These are phyloP conservation scores for Gossypium longicalyx DNA, from an alignment of 345 rosid genomes.

Conservation along the genomic window DNA sequence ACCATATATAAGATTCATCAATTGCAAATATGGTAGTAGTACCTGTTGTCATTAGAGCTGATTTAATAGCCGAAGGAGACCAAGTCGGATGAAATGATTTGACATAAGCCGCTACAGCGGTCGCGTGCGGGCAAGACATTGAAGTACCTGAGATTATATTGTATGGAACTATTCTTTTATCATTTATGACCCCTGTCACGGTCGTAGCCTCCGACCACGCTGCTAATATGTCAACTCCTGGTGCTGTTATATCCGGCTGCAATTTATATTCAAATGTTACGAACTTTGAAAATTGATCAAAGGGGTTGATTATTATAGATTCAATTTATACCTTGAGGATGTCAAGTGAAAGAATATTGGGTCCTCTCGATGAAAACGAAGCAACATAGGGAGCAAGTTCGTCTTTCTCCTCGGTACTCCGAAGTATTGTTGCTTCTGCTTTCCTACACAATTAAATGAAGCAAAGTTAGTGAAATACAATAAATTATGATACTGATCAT, in stretches of 20 bases:
- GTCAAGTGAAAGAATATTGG: conserved; percentile 37
- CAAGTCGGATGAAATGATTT: conserved; percentile 34
- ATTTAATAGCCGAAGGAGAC: conserved; percentile 34
- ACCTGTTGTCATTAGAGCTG: conserved; percentile 34
- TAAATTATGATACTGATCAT: neutral
- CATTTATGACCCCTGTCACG: conserved; percentile 12
- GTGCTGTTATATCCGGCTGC: conserved; percentile 55
- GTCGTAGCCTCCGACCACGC: conserved; percentile 34
- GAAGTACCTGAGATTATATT: conserved; percentile 47
- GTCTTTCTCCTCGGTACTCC: neutral
- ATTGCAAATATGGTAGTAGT: too few species aligned
- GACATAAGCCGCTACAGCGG: conserved; percentile 44
- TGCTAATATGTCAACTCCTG: conserved; percentile 51
- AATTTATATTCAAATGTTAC: neutral
- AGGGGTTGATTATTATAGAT: neutral
- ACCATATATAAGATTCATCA: neutral
- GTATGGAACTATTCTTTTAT: conserved; percentile 28
- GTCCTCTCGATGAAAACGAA: conserved; percentile 49
- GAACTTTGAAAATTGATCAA: neutral
- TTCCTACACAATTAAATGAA: neutral
- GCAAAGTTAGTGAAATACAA: neutral
- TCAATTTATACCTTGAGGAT: conserved; percentile 36
- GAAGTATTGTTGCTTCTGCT: neutral
- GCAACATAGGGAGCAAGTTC: conserved; percentile 22
- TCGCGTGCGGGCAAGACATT: conserved; percentile 53